Evolutionary conservation across 805 yeast genomes (phyloP).

Genomic region (Metschnikowia drakensbergensis): DNA sequence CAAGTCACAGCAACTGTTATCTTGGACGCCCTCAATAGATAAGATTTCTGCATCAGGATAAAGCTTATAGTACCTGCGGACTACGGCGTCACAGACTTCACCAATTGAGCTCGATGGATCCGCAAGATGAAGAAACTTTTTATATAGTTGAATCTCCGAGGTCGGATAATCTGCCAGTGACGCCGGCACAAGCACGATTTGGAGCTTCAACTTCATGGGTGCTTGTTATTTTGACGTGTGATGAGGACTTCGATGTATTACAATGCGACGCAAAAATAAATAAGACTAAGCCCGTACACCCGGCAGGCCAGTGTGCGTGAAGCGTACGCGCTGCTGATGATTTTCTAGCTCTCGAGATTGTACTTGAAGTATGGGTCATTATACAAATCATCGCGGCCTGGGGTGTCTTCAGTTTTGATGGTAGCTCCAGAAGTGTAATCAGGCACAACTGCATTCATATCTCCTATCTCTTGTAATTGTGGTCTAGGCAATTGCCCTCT

Average conservation of each 20-base stretch:
- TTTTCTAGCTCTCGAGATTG: background rate
- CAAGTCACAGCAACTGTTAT: conserved; percentile 62
- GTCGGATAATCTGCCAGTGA: conserved; percentile 21
- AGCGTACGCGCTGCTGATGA: no score
- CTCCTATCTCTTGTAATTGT: background rate
- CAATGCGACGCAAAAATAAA: background rate
- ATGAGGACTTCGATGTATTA: background rate
- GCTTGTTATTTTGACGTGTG: background rate
- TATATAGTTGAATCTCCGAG: conserved; percentile 21
- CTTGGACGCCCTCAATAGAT: conserved; percentile 61
- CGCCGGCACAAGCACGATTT: conserved; percentile 33
- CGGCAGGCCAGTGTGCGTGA: background rate
- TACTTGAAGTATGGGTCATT: conserved; percentile 13
- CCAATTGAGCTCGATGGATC: conserved; percentile 43
- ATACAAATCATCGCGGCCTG: conserved; percentile 5
- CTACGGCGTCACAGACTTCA: conserved; percentile 51
- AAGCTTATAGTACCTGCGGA: conserved; percentile 52
- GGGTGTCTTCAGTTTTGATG: background rate
- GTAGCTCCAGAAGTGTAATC: background rate
- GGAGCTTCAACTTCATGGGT: conserved; percentile 29
- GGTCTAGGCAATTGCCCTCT: conserved; percentile 8
- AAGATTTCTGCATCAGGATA: conserved; percentile 62
- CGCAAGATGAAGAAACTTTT: conserved; percentile 64
- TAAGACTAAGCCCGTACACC: background rate
- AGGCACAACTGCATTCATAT: background rate